A percentile compares a stretch with the other conserved stretches of the same genome.
These are phyloP conservation scores for Croton setiger DNA, from an alignment of 441 rosid species.

Conservation along the genomic window DNA sequence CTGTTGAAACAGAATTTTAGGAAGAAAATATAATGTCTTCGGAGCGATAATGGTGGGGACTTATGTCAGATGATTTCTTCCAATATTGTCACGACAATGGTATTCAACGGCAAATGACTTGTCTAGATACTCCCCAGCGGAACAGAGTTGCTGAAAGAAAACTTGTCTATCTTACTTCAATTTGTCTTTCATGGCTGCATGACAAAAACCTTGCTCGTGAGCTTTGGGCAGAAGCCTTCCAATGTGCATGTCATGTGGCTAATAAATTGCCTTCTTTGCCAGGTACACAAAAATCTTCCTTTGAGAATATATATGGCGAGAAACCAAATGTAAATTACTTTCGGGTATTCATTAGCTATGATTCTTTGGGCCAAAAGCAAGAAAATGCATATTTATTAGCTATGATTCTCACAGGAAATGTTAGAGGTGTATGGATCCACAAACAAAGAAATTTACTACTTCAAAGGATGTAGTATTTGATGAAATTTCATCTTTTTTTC, in stretches of 20 bases:
- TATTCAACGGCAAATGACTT: neutral
- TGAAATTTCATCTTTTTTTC: too few species aligned
- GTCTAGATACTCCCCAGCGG: neutral
- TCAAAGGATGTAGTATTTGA: constrained; percentile 12
- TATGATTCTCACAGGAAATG: neutral
- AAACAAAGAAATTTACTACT: constrained; percentile 4
- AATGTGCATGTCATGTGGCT: too few species aligned
- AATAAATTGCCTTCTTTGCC: too few species aligned
- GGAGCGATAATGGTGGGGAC: too few species aligned
- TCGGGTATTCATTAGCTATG: neutral
- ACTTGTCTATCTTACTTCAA: neutral
- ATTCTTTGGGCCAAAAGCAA: neutral
- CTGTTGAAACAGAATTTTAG: too few species aligned
- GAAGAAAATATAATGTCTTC: too few species aligned
- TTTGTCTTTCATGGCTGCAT: neutral
- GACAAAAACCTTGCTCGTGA: neutral
- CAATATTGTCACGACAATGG: neutral
- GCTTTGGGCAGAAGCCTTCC: neutral
- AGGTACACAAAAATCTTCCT: too few species aligned
- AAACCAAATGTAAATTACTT: constrained; percentile 7
- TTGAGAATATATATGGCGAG: neutral
- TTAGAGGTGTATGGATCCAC: neutral
- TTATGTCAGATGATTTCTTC: neutral
- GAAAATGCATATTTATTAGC: neutral
- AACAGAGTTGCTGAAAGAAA: neutral